Evolutionary conservation across 768 basidiomycete genomes (phyloP).

Genomic region (Boletus sp.): DNA sequence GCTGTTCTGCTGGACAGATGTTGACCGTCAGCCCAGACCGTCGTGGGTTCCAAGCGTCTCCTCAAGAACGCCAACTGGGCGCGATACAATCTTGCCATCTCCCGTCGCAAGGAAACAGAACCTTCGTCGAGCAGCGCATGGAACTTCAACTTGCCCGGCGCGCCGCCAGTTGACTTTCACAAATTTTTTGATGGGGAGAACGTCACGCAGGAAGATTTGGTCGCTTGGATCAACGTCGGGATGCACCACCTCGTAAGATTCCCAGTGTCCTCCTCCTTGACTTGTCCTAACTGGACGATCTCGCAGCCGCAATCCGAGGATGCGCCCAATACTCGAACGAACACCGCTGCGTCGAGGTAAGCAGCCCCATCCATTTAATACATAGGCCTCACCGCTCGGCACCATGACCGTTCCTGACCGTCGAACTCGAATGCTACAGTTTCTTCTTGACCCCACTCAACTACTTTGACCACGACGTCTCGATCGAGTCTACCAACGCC

Average conservation of each 20-base stretch:
- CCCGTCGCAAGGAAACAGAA: slow-evolving; percentile 59
- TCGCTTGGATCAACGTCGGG: slow-evolving; percentile 65
- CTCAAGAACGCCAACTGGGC: slow-evolving; percentile 67
- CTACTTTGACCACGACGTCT: slow-evolving; percentile 63
- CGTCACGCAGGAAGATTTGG: slow-evolving; percentile 62
- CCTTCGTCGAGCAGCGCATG: slow-evolving; percentile 56
- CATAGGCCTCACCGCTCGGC: not conserved
- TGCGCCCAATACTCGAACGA: slow-evolving; percentile 58
- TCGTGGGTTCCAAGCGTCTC: slow-evolving; percentile 58
- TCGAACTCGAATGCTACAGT: slow-evolving; percentile 25
- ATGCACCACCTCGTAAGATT: slow-evolving; percentile 57
- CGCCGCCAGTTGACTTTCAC: slow-evolving; percentile 56
- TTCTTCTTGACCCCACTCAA: slow-evolving; percentile 62
- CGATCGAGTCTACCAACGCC: slow-evolving; percentile 55
- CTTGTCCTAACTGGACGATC: not conserved
- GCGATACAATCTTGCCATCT: slow-evolving; percentile 58
- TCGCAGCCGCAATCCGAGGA: slow-evolving; percentile 61
- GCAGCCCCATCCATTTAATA: slow-evolving; percentile 2
- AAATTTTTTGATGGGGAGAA: slow-evolving; percentile 64
- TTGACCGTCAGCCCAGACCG: slow-evolving; percentile 38
- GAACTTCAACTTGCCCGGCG: slow-evolving; percentile 62
- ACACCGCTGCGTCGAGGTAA: slow-evolving; percentile 53
- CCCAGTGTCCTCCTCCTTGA: not conserved
- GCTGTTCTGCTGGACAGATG: not conserved
- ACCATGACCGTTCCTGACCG: not conserved